Conservation (phyloP, 1,284 basidiomycete genomes). For the Heterobasidion irregulare region DNA sequence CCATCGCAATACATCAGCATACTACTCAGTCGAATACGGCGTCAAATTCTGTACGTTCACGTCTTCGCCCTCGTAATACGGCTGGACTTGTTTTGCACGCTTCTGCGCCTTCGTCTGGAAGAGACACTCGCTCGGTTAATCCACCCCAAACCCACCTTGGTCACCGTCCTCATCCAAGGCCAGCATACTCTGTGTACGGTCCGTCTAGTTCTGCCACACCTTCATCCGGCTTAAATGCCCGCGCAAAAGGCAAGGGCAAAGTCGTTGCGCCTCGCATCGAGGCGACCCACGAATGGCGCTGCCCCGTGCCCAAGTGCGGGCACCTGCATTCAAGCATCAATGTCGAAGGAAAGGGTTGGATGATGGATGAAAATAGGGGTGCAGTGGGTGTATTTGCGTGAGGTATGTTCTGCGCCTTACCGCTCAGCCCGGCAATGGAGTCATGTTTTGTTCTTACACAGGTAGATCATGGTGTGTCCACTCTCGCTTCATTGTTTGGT, state of each 20-base stretch:
- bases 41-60: slow-evolving; percentile 38
- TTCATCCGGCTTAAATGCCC: slow-evolving; percentile 1
- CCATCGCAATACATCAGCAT: background rate
- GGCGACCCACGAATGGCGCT: slow-evolving; percentile 47
- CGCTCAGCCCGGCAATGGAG: too few relatives aligned
- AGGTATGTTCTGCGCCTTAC: background rate
- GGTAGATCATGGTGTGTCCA: too few relatives aligned
- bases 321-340: slow-evolving; percentile 38
- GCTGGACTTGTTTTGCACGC: slow-evolving; percentile 11
- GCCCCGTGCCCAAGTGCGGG: slow-evolving; percentile 52
- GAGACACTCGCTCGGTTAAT: background rate
- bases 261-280: slow-evolving; percentile 28
- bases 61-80: slow-evolving; percentile 36
- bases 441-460: too few relatives aligned
- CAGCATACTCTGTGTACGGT: background rate
- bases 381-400: slow-evolving; percentile 11
- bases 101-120: slow-evolving; percentile 1
- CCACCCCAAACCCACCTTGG: background rate
- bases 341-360: slow-evolving; percentile 10
- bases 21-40: slow-evolving; percentile 6
- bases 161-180: background rate
- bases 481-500: too few relatives aligned
- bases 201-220: background rate
- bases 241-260: slow-evolving; percentile 26
- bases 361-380: slow-evolving; percentile 11